phyloP scores from a whole-genome alignment of 192 early-diverging fungal genomes.

The Linnemannia hyalina region DNA sequence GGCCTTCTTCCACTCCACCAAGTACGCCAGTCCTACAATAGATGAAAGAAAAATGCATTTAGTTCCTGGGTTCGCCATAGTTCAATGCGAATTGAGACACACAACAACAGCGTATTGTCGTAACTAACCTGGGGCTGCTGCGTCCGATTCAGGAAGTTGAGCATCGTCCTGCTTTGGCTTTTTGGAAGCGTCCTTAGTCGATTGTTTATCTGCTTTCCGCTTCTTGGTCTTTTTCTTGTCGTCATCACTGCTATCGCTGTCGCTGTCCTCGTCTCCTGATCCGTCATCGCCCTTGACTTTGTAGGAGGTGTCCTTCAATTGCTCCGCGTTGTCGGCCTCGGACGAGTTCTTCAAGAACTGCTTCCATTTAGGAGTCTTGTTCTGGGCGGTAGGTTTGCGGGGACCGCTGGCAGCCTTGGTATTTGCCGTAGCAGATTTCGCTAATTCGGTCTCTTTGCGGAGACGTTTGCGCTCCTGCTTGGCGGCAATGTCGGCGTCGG shows the following conservation, averaged over 20 bases:
- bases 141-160: conserved; percentile 13
- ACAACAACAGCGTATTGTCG: too few species aligned
- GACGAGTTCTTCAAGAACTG: conserved; percentile 51
- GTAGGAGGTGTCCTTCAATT: conserved; percentile 45
- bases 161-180: conserved; percentile 28
- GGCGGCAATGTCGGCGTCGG: conserved; percentile 43
- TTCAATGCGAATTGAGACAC: neutral
- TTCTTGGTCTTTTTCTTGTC: conserved; percentile 23
- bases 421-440: conserved; percentile 5
- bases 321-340: conserved; percentile 50
- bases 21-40: conserved; percentile 44
- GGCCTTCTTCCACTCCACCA: conserved; percentile 46
- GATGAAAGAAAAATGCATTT: neutral
- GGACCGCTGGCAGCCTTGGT: conserved; percentile 14
- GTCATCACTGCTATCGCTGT: conserved; percentile 23
- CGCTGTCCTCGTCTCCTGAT: conserved; percentile 24
- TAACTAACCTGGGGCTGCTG: conserved; percentile 25
- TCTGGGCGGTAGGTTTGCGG: conserved; percentile 14
- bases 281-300: conserved; percentile 54
- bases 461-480: conserved; percentile 52
- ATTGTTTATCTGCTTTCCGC: conserved; percentile 24
- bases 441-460: conserved; percentile 37
- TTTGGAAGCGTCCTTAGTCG: neutral
- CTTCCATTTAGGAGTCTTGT: conserved; percentile 54
- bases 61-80: neutral